These are phyloP conservation scores for Schizonepeta tenuifolia DNA, from an alignment of 257 asterid species.

Conservation along the genomic window DNA sequence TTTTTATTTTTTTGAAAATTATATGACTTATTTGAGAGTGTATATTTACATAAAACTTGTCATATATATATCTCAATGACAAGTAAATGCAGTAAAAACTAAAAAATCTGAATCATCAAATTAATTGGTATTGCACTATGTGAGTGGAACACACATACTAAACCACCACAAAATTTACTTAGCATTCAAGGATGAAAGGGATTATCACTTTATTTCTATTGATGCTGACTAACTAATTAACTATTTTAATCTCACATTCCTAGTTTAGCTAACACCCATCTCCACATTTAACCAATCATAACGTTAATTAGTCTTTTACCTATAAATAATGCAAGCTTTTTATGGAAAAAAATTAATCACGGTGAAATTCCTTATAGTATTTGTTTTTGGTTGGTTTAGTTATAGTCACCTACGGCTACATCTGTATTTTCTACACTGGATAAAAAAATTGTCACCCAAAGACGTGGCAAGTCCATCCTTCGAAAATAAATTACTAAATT, in stretches of 20 bases:
- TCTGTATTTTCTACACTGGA: neutral
- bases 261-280: neutral
- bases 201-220: constrained; percentile 16
- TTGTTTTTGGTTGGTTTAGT: neutral
- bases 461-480: neutral
- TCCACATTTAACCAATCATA: constrained; percentile 7
- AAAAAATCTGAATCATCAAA: neutral
- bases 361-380: neutral
- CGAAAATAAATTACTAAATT: too few species aligned
- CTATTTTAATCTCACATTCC: neutral
- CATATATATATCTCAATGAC: neutral
- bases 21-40: too few species aligned
- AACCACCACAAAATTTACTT: constrained; percentile 29
- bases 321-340: neutral
- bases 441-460: neutral
- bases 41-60: neutral
- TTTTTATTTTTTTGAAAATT: too few species aligned
- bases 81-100: neutral
- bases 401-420: neutral
- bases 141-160: constrained; percentile 34
- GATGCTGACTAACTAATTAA: constrained; percentile 11
- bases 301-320: neutral
- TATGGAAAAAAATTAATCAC: neutral
- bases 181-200: constrained; percentile 27
- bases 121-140: neutral